phyloP scores from a whole-genome alignment of 176 grass and related monocot genomes.

The Aechmea fasciata region DNA sequence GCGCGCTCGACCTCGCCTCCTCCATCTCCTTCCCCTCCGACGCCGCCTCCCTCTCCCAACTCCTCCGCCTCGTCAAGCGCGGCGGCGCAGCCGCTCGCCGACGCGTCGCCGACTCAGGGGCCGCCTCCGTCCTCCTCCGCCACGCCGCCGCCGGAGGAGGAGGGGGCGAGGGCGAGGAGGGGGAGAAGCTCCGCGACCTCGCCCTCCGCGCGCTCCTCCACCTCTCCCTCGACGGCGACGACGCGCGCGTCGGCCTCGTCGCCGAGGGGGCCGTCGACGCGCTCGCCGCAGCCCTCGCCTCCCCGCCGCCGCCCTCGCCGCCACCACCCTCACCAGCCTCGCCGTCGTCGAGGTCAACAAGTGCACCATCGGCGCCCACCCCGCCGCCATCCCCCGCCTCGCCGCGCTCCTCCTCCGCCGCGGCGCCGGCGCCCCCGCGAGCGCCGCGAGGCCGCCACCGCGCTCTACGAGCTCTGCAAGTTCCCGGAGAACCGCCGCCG shows the following conservation, averaged over 20 bases:
- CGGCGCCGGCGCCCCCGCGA: neutral
- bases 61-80: constrained; percentile 34
- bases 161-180: neutral
- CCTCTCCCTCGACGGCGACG: constrained; percentile 79
- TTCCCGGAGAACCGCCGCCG: constrained; percentile 67
- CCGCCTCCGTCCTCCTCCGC: constrained; percentile 41
- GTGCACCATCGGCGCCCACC: constrained; percentile 80
- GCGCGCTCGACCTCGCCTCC: neutral
- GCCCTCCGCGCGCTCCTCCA: constrained; percentile 42
- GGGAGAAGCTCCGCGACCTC: constrained; percentile 22
- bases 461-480: constrained; percentile 94
- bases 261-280: constrained; percentile 78
- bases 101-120: constrained; percentile 58
- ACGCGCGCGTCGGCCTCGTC: constrained; percentile 67
- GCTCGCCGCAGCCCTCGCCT: constrained; percentile 19
- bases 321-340: constrained; percentile 74
- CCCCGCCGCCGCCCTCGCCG: constrained; percentile 40
- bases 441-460: no score
- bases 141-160: constrained; percentile 31
- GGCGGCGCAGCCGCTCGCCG: constrained; percentile 40
- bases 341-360: constrained; percentile 94
- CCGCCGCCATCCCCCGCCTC: constrained; percentile 40
- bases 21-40: constrained; percentile 24
- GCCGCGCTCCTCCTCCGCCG: constrained; percentile 37
- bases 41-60: neutral